A percentile compares a stretch with the other conserved stretches of the same genome.
phyloP scores from a whole-genome alignment of 345 rosid species.

The Eucalyptus tenuipes region DNA sequence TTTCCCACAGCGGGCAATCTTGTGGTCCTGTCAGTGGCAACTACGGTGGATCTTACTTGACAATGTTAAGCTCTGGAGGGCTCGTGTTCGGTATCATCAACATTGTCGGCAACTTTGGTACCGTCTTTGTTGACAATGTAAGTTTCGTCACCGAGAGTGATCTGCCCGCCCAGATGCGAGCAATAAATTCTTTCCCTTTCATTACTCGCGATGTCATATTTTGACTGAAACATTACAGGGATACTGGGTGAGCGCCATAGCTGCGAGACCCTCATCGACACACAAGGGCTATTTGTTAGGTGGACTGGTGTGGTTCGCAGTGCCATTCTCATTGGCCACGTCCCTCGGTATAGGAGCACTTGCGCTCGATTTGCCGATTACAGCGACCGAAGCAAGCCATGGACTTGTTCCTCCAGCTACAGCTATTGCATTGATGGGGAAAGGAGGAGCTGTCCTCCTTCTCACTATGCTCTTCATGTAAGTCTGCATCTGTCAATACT shows the following conservation, averaged over 20 bases:
- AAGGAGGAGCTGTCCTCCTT: conserved; percentile 78
- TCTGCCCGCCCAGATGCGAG: neutral
- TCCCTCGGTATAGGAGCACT: conserved; percentile 93
- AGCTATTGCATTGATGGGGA: conserved; percentile 93
- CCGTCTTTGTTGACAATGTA: conserved; percentile 89
- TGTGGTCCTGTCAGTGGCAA: conserved; percentile 83
- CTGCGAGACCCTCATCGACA: conserved; percentile 88
- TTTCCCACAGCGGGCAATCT: conserved; percentile 60
- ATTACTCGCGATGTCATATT: neutral
- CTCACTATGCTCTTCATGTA: conserved; percentile 96
- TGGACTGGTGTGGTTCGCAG: conserved; percentile 93
- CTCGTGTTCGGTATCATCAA: conserved; percentile 83
- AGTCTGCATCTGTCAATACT: conserved; percentile 3
- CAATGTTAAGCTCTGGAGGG: conserved; percentile 93
- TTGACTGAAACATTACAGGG: conserved; percentile 28
- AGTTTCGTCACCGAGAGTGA: neutral
- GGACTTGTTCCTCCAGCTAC: conserved; percentile 95
- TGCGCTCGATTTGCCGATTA: conserved; percentile 80
- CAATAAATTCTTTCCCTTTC: neutral
- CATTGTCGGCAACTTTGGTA: conserved; percentile 85
- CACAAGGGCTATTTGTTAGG: conserved; percentile 88
- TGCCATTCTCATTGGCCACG: conserved; percentile 88
- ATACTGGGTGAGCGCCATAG: conserved; percentile 96
- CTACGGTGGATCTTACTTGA: conserved; percentile 61
- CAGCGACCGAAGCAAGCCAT: conserved; percentile 53